A percentile compares a stretch with the other conserved stretches of the same genome.
Conservation (phyloP, 495 filamentous ascomycete genomes). For the Friedmanniomyces simplex region DNA sequence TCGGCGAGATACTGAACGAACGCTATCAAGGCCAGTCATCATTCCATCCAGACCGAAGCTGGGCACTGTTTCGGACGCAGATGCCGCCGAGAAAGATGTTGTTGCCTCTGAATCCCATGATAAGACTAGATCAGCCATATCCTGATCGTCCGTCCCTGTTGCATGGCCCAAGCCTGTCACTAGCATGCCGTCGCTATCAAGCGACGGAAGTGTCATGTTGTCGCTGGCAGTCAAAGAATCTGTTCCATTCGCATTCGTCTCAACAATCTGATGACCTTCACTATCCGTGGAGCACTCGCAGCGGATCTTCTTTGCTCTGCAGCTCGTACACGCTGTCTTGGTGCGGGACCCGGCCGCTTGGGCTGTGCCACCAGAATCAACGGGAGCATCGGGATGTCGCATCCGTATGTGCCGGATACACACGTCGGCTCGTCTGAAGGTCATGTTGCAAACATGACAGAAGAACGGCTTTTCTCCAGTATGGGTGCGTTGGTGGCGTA, state of each 20-base stretch:
- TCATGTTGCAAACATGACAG: background rate
- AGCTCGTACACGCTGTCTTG: background rate
- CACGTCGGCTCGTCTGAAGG: background rate
- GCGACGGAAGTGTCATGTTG: no score
- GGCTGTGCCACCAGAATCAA: no score
- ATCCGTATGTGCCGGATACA: background rate
- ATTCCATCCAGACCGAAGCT: background rate
- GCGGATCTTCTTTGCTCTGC: background rate
- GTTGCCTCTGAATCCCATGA: background rate
- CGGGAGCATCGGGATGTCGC: background rate
- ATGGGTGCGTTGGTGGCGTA: background rate
- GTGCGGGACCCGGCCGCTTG: background rate
- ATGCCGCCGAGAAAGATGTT: background rate
- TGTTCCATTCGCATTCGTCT: no score
- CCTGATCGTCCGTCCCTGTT: no score
- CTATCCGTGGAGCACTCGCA: background rate
- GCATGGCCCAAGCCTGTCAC: no score
- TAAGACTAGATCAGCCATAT: background rate
- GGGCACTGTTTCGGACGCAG: background rate
- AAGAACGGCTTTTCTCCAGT: background rate
- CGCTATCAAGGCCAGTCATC: background rate
- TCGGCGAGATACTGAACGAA: background rate
- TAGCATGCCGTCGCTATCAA: no score
- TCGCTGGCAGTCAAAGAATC: no score
- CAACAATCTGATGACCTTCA: background rate